Base-by-base conservation (phyloP, 2,329 filamentous ascomycete genomes). In the Aphanoascus verrucosus region DNA sequence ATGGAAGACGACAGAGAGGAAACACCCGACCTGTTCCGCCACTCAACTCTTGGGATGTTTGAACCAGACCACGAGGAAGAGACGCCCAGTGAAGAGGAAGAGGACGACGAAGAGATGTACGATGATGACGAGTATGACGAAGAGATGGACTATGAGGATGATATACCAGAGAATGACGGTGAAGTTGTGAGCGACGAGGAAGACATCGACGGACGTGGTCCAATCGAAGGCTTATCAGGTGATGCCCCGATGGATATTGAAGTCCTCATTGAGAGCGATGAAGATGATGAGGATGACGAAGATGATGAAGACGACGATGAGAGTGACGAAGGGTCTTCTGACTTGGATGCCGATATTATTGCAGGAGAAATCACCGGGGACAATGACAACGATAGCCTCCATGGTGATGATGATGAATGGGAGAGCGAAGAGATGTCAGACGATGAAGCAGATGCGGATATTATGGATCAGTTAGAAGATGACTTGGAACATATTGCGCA, bases 11-110 rank as follows among this genome's bases (percentile, higher is more conserved):
- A 88, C 53, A 84, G 89, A 43, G 89, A 95, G 68, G 93, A 97
- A 67, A 98, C 94, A 4, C 93, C 94, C 31, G 93, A 98, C 70
- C 78, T 98, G 17, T 97, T 96, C 73, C 86, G 94, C 51, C 95
- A 97, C 68, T 97, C 93, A 1, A 88, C 94, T 1, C 76, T 98
- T 19, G 91, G 93, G 48, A 94, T 97, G 83, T 83, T 96, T 51
- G 93, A 97, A 67, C 84, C 86, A 59, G 81, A 84, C 48, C 81
- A 85, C 55, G 85, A 89, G 56, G 84, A 87, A 56, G 88, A 91
- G 58, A 89, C 88, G 48, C 88, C 86, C 34, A 86, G 88, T 32
- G 83, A 83, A 57, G 75, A 74, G 11, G 75, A 76, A 12, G 79
- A 78, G 55, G 88, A 89, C 45, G 86, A 90, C 53, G 87, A 91